Percentiles rank a stretch among this genome's conserved stretches.
phyloP scores from a whole-genome alignment of 495 filamentous ascomycete genomes.

The Podospora didyma region DNA sequence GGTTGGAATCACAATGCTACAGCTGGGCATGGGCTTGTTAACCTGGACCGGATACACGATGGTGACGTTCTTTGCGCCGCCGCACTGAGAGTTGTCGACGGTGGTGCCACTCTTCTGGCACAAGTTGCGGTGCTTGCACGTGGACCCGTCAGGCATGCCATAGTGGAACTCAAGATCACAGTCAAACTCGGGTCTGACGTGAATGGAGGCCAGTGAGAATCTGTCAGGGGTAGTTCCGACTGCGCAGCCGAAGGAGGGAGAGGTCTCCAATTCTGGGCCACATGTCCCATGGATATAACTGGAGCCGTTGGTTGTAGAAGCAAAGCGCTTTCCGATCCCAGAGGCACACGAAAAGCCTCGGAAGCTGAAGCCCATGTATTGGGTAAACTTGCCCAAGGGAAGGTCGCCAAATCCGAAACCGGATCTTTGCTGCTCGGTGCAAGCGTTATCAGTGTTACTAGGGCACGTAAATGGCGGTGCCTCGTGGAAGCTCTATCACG shows the following conservation, averaged over 20 bases:
- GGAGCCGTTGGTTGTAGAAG: slow-evolving; percentile 36
- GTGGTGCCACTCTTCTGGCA: slow-evolving; percentile 63
- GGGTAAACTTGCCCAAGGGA: slow-evolving; percentile 53
- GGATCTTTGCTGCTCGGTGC: slow-evolving; percentile 57
- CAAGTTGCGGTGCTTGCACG: slow-evolving; percentile 66
- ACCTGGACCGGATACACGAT: slow-evolving; percentile 65
- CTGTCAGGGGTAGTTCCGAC: slow-evolving; percentile 45
- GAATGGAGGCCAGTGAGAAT: slow-evolving; percentile 72
- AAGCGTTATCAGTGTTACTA: slow-evolving; percentile 71
- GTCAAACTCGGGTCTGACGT: slow-evolving; percentile 68
- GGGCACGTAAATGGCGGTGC: slow-evolving; percentile 63
- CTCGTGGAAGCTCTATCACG: slow-evolving; percentile 49
- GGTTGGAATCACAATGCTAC: slow-evolving; percentile 69
- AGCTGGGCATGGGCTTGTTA: slow-evolving; percentile 47
- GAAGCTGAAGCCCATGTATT: slow-evolving; percentile 72
- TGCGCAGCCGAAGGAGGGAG: slow-evolving; percentile 57
- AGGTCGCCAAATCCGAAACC: slow-evolving; percentile 74
- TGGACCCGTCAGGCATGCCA: slow-evolving; percentile 71
- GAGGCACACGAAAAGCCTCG: slow-evolving; percentile 62
- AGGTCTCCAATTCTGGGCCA: slow-evolving; percentile 38
- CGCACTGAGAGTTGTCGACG: slow-evolving; percentile 81
- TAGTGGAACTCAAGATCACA: slow-evolving; percentile 79
- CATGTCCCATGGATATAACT: slow-evolving; percentile 64
- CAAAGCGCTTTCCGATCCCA: slow-evolving; percentile 48
- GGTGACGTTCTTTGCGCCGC: slow-evolving; percentile 76